Conservation (phyloP, 345 rosid genomes). For the Geranium brycei region DNA sequence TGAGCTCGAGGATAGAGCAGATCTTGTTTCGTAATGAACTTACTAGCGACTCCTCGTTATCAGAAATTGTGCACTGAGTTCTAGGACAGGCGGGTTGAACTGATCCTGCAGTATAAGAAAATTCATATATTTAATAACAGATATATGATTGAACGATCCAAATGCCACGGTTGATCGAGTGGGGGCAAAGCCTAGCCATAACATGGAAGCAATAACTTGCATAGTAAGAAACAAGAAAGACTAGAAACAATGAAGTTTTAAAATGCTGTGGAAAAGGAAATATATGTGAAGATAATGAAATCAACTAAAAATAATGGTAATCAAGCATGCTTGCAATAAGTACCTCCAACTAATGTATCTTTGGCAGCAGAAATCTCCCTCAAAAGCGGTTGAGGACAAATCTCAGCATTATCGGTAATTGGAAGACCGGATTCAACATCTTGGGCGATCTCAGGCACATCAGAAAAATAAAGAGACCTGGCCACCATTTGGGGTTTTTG, state of each 20-base stretch:
- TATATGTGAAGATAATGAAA: too few relatives aligned
- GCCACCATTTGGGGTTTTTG: neutral
- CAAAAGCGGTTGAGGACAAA: neutral
- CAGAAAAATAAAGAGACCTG: neutral
- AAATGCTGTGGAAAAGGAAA: too few relatives aligned
- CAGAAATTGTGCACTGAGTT: neutral
- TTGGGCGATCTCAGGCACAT: neutral
- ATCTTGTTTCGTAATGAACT: neutral
- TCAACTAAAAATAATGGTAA: too few relatives aligned
- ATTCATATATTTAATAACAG: too few relatives aligned
- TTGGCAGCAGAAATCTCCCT: neutral
- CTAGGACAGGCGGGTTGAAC: too few relatives aligned
- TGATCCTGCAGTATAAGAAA: too few relatives aligned
- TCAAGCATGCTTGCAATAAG: neutral
- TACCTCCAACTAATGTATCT: conserved; percentile 5
- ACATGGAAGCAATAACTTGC: too few relatives aligned
- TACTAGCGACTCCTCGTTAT: neutral
- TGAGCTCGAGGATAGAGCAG: neutral
- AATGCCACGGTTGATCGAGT: too few relatives aligned
- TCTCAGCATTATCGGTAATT: neutral
- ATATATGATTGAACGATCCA: too few relatives aligned
- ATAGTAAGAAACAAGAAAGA: too few relatives aligned
- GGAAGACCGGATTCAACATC: neutral
- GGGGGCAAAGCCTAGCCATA: too few relatives aligned
- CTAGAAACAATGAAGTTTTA: too few relatives aligned